Conservation (phyloP, 768 basidiomycete species). For the Gelatoporia subvermispora region DNA sequence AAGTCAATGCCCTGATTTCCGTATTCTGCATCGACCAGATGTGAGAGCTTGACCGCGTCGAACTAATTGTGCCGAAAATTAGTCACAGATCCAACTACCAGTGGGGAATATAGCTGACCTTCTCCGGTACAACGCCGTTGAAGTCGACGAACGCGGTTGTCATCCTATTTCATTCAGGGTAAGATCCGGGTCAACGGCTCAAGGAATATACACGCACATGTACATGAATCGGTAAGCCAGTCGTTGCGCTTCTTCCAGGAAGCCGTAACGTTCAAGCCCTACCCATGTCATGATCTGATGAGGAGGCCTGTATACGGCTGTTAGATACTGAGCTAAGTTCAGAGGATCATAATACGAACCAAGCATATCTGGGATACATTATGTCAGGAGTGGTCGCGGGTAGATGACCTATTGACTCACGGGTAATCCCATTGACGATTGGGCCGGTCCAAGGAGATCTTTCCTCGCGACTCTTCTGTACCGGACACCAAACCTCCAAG, state of each 20-base stretch:
- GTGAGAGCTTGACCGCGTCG: conserved; percentile 92
- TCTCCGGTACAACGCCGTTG: conserved; percentile 97
- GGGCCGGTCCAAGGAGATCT: conserved; percentile 91
- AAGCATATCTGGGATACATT: conserved; percentile 54
- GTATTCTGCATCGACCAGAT: conserved; percentile 96
- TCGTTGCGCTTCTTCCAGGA: conserved; percentile 87
- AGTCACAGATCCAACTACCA: not conserved
- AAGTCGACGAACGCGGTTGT: conserved; percentile 93
- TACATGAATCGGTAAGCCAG: conserved; percentile 96
- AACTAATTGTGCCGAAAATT: conserved; percentile 44
- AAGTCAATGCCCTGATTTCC: conserved; percentile 97
- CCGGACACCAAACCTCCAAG: conserved; percentile 93
- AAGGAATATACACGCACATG: conserved; percentile 52
- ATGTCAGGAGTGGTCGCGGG: no score
- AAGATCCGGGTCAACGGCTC: not conserved
- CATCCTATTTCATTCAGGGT: conserved; percentile 51
- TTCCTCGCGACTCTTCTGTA: conserved; percentile 93
- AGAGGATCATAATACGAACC: conserved; percentile 32
- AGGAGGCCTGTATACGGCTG: conserved; percentile 59
- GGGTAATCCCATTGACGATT: conserved; percentile 99
- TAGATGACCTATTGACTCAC: no score
- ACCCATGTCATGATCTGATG: conserved; percentile 99
- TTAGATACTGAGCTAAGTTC: not conserved
- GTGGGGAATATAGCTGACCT: conserved; percentile 41
- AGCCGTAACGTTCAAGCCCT: conserved; percentile 93